These are phyloP conservation scores for Chaetoscypha palmicola DNA, from an alignment of 2,329 filamentous ascomycete genomes.

Conservation along the genomic window DNA sequence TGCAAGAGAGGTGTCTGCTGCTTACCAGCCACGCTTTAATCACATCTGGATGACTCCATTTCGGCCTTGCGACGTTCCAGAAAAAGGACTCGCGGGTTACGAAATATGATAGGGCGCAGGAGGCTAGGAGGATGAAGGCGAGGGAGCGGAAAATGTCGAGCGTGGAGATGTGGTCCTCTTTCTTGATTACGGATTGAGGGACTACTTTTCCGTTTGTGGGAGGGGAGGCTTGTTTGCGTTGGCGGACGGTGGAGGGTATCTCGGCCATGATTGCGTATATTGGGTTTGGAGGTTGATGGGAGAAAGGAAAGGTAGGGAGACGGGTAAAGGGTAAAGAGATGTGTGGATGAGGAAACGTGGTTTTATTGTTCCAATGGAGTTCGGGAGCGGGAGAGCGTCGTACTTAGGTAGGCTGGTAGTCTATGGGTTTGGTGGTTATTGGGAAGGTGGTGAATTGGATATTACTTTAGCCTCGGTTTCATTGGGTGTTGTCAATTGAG, in stretches of 20 bases:
- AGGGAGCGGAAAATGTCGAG: slow-evolving; percentile 25
- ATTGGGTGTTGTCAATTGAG: too few relatives aligned
- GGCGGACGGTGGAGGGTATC: slow-evolving; percentile 1
- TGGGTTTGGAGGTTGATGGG: not conserved
- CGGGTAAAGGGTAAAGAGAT: not conserved
- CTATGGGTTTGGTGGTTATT: too few relatives aligned
- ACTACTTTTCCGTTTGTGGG: not conserved
- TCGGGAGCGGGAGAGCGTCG: too few relatives aligned
- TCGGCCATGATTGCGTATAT: not conserved
- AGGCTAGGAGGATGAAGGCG: slow-evolving; percentile 24
- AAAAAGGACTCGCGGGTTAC: slow-evolving; percentile 27
- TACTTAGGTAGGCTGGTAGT: too few relatives aligned
- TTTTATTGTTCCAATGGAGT: too few relatives aligned
- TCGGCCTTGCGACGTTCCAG: slow-evolving; percentile 25
- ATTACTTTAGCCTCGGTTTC: slow-evolving; percentile 6
- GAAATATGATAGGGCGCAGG: slow-evolving; percentile 26
- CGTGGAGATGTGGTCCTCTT: slow-evolving; percentile 24
- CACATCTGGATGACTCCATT: slow-evolving; percentile 19
- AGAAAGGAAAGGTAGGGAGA: not conserved
- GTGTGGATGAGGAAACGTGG: not conserved
- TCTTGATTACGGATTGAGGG: slow-evolving; percentile 14
- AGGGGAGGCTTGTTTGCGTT: slow-evolving; percentile 1
- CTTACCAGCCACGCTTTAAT: slow-evolving; percentile 25
- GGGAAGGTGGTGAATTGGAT: not conserved
- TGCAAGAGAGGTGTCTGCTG: not conserved